A percentile compares a stretch with the other conserved stretches of the same genome.
phyloP scores from a whole-genome alignment of 2,329 filamentous ascomycete genomes.

The Fusarium vanettenii region DNA sequence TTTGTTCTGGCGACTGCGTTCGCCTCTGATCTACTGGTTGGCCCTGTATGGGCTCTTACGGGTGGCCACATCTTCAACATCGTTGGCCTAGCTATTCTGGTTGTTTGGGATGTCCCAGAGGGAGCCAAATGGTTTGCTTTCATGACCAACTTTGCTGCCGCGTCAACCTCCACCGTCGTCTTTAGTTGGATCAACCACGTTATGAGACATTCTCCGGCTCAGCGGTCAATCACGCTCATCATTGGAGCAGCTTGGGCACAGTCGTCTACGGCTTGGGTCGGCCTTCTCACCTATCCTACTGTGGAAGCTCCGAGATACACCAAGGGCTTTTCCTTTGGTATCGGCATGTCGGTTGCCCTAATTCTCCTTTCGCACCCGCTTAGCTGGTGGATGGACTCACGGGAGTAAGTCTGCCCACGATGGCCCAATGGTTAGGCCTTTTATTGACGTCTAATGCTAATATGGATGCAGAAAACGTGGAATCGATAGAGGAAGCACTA shows the following conservation, averaged over 20 bases:
- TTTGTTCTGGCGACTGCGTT: slow-evolving; percentile 67
- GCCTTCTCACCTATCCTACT: slow-evolving; percentile 60
- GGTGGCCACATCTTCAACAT: slow-evolving; percentile 62
- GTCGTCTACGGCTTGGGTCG: slow-evolving; percentile 66
- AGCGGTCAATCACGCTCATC: slow-evolving; percentile 62
- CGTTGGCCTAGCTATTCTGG: slow-evolving; percentile 62
- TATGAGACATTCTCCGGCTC: slow-evolving; percentile 56
- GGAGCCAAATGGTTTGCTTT: slow-evolving; percentile 46
- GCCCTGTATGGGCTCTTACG: slow-evolving; percentile 67
- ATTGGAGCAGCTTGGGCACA: slow-evolving; percentile 64
- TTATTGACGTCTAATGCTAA: neutral
- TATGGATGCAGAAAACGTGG: neutral
- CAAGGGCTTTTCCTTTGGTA: slow-evolving; percentile 53
- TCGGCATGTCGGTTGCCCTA: slow-evolving; percentile 24
- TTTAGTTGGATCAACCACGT: slow-evolving; percentile 67
- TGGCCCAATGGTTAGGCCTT: neutral
- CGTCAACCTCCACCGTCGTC: slow-evolving; percentile 64
- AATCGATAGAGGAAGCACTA: neutral
- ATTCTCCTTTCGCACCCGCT: neutral
- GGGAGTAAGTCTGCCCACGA: neutral
- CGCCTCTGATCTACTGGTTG: slow-evolving; percentile 63
- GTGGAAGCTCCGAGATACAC: slow-evolving; percentile 45
- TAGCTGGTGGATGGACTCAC: neutral
- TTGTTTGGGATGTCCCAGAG: slow-evolving; percentile 68
- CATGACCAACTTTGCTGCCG: slow-evolving; percentile 59